Base-by-base conservation (phyloP, 1,139 yeast genomes). In the Entelexis sorbosivorans region DNA sequence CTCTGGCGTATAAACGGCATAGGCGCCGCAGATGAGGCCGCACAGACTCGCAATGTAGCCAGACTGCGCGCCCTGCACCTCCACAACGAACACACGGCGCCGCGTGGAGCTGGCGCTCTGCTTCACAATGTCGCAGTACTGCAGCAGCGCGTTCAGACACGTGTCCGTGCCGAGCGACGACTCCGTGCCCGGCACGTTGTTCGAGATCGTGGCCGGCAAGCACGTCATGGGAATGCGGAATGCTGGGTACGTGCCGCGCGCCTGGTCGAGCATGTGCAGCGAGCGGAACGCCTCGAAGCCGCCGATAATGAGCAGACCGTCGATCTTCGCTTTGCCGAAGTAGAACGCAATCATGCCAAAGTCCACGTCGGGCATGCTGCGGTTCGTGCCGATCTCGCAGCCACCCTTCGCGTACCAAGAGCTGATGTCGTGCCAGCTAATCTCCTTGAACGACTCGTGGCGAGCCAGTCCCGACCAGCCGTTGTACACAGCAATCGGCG, bases 171-270 rank as follows among this genome's bases (percentile, higher is more conserved):
- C 98, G 51, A 91, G 72, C 0, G 96, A 87, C 68, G 87, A 88
- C 69, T 91, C 96, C 2, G 96, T 82, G 54, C 97, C 98, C 14
- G 98, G 98, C 49, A 91, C 97, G 63, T 91, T 91, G 68, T 91
- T 91, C n/a, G 96, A 86, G 58, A 91, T 84, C 8, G 97, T 91
- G 17, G 97, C 95, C 17, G 98, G 97, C 53, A 91, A 74, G 58
- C 88, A 82, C 47, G 85, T 84, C 83, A 88, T 82, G 56, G 98
- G 98, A 60, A 91, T 87, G 64, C 89, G 79, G 73, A 91, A 86
- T 19, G 93, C 82, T 24, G 97, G 95, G 67, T 86, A 91, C 54
- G 78, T 74, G 38, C 66, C 65, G 65, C 93, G 77, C 31, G 91
- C 85, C 59, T 72, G 71, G 61, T 85, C 81, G 59, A 91, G 75